A percentile compares a stretch with the other conserved stretches of the same genome.
Conservation (phyloP, 1,139 yeast species). For the Pichia sp. region DNA sequence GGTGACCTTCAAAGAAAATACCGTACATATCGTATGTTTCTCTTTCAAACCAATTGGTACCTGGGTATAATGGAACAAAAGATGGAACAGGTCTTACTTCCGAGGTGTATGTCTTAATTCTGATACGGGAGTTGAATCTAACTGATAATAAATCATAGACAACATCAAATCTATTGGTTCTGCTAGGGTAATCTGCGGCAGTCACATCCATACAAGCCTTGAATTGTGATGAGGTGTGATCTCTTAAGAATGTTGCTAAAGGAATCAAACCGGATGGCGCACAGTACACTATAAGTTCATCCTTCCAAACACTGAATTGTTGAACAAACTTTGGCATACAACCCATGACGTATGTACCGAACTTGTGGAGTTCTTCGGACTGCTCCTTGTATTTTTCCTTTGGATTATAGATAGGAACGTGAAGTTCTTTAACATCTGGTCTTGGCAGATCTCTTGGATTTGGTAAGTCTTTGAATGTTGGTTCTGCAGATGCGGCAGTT, state of each 20-base stretch:
- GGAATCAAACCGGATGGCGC: slow-evolving; percentile 76
- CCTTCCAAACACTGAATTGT: slow-evolving; percentile 87
- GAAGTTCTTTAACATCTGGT: slow-evolving; percentile 34
- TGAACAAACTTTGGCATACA: slow-evolving; percentile 80
- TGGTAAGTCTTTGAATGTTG: slow-evolving; percentile 28
- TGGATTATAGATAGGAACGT: slow-evolving; percentile 69
- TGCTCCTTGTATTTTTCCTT: slow-evolving; percentile 70
- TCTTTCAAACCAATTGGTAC: slow-evolving; percentile 89
- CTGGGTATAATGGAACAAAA: slow-evolving; percentile 62
- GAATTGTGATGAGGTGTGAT: slow-evolving; percentile 79
- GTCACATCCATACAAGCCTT: slow-evolving; percentile 78
- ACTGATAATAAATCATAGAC: slow-evolving; percentile 78
- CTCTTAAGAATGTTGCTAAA: slow-evolving; percentile 61
- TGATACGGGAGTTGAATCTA: slow-evolving; percentile 80
- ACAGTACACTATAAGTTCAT: slow-evolving; percentile 71
- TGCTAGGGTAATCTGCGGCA: slow-evolving; percentile 81
- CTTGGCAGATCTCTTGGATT: slow-evolving; percentile 32
- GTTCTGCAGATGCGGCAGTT: slow-evolving; percentile 11
- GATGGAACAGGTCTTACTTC: slow-evolving; percentile 83
- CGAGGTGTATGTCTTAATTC: slow-evolving; percentile 85
- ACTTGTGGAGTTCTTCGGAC: slow-evolving; percentile 72
- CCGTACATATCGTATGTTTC: slow-evolving; percentile 86
- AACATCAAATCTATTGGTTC: slow-evolving; percentile 81
- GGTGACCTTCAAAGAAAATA: slow-evolving; percentile 82
- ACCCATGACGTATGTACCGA: slow-evolving; percentile 74